Evolutionary conservation across 2,329 filamentous ascomycete species (phyloP).

Genomic region (Rhynchosporium graminicola): DNA sequence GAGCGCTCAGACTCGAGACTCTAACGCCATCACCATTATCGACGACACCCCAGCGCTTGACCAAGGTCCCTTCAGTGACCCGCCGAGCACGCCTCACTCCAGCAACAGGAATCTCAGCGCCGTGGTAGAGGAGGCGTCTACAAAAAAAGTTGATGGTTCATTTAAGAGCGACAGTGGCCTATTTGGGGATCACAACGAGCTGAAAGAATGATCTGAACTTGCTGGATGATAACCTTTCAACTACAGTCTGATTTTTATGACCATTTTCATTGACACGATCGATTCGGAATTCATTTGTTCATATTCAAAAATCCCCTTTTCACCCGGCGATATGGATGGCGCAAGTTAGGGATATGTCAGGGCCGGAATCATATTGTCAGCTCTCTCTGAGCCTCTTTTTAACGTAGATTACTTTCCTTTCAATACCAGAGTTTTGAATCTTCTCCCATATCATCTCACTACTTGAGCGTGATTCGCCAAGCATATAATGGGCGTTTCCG

Average conservation of each 20-base stretch:
- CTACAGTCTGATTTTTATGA: constrained; percentile 8
- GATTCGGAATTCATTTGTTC: constrained; percentile 33
- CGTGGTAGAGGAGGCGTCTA: constrained; percentile 56
- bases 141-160: constrained; percentile 21
- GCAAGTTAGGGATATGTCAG: constrained; percentile 19
- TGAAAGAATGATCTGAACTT: constrained; percentile 45
- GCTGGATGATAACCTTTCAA: constrained; percentile 20
- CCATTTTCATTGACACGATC: constrained; percentile 22
- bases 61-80: constrained; percentile 62
- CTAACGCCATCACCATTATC: constrained; percentile 50
- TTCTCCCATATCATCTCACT: not conserved
- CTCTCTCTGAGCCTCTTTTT: not conserved
- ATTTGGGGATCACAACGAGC: constrained; percentile 60
- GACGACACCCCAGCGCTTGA: constrained; percentile 53
- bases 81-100: constrained; percentile 44
- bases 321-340: constrained; percentile 27
- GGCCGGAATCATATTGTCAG: constrained; percentile 2
- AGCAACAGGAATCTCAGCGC: constrained; percentile 54
- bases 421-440: constrained; percentile 1
- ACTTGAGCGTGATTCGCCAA: too few relatives aligned
- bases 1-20: constrained; percentile 42
- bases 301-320: constrained; percentile 24
- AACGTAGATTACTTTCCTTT: constrained; percentile 12
- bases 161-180: constrained; percentile 48
- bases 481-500: too few relatives aligned